Evolutionary conservation across 805 yeast genomes (phyloP).

Genomic region (Candida methanosorbosa): DNA sequence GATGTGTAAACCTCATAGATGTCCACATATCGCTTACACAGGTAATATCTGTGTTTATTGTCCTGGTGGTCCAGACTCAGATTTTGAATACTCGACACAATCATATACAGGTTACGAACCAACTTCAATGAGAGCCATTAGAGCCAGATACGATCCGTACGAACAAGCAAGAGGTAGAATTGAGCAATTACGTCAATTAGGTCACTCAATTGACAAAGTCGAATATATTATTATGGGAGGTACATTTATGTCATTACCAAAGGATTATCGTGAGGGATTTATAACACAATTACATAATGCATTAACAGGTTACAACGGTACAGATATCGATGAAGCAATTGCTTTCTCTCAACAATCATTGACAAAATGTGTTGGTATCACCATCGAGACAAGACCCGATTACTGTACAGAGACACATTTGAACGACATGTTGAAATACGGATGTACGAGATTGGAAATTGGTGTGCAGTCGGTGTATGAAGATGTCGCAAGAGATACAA

Average conservation of each 20-base stretch:
- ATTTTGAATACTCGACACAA: conserved; percentile 96
- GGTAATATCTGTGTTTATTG: conserved; percentile 98
- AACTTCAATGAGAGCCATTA: conserved; percentile 97
- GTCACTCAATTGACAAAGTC: conserved; percentile 94
- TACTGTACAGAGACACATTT: conserved; percentile 94
- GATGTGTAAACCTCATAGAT: conserved; percentile 98
- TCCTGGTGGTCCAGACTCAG: conserved; percentile 99
- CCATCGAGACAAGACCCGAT: conserved; percentile 97
- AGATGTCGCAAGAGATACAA: conserved; percentile 97
- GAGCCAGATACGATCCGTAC: conserved; percentile 97
- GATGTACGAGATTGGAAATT: conserved; percentile 93
- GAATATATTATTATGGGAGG: conserved; percentile 99
- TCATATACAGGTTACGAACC: conserved; percentile 99
- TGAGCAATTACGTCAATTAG: conserved; percentile 89
- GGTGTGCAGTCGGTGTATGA: conserved; percentile 97
- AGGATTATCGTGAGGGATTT: conserved; percentile 82
- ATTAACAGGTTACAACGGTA: conserved; percentile 83
- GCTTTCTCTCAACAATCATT: conserved; percentile 85
- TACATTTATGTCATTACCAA: conserved; percentile 92
- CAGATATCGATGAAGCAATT: conserved; percentile 84
- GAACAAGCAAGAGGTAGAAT: conserved; percentile 98
- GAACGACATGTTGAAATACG: conserved; percentile 91
- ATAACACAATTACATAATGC: conserved; percentile 92
- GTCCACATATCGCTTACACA: conserved; percentile 98
- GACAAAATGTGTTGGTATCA: conserved; percentile 96